Conservation (phyloP, 2,329 filamentous ascomycete species). For the Fusarium anguioides region DNA sequence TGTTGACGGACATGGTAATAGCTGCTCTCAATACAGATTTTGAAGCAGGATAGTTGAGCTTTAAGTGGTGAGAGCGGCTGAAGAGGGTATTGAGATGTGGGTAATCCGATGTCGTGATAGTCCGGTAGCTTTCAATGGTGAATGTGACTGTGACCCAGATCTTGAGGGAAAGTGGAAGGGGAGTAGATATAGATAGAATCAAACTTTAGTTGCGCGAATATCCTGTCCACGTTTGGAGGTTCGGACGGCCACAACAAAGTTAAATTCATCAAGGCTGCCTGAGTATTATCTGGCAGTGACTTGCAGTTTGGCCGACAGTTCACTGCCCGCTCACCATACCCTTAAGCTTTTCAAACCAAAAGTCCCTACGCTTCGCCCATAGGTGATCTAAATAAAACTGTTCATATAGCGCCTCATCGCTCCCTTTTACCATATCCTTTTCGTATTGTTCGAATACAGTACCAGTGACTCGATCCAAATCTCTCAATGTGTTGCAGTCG, state of each 20-base stretch:
- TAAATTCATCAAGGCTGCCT: background rate
- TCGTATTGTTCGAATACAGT: conserved; percentile 50
- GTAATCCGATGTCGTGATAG: background rate
- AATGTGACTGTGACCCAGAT: background rate
- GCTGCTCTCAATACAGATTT: background rate
- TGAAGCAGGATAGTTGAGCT: background rate
- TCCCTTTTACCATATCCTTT: conserved; percentile 43
- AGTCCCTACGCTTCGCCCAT: conserved; percentile 40
- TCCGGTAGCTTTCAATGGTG: no score
- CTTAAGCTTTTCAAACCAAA: conserved; percentile 47
- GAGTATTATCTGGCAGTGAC: background rate
- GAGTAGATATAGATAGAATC: background rate
- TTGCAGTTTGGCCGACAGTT: background rate
- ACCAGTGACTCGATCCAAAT: conserved; percentile 43
- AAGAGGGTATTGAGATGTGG: background rate
- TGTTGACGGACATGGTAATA: background rate
- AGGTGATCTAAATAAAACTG: conserved; percentile 49
- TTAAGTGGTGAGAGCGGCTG: background rate
- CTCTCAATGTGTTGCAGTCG: conserved; percentile 38
- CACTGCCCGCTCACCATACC: conserved; percentile 3
- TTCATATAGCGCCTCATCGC: conserved; percentile 40
- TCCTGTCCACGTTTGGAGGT: no score
- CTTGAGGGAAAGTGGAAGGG: background rate
- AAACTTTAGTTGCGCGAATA: background rate
- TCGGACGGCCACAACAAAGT: background rate